A percentile compares a stretch with the other conserved stretches of the same genome.
Evolutionary conservation across 2,329 filamentous ascomycete species (phyloP).

Genomic region (Microcera coccophila): DNA sequence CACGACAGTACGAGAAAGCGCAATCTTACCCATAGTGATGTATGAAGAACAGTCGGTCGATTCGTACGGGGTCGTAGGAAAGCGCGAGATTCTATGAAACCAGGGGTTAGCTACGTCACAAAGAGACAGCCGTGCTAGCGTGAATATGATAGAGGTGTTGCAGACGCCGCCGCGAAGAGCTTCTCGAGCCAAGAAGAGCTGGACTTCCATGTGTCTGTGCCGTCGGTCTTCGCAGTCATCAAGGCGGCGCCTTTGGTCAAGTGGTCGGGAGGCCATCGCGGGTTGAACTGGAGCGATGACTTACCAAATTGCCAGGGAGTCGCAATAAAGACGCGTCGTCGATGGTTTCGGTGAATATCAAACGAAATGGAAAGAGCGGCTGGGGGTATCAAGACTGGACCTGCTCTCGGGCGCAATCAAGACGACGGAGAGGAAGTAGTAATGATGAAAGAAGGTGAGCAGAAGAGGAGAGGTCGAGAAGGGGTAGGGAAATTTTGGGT

Average conservation of each 20-base stretch:
- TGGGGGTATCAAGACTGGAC: slow-evolving; percentile 16
- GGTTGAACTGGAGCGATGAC: slow-evolving; percentile 24
- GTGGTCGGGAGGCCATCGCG: slow-evolving; percentile 7
- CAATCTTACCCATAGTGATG: slow-evolving; percentile 41
- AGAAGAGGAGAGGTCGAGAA: slow-evolving; percentile 20
- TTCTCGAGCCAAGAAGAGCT: slow-evolving; percentile 5
- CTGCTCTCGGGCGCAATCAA: slow-evolving; percentile 27
- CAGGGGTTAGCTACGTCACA: slow-evolving; percentile 26
- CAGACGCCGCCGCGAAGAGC: not conserved
- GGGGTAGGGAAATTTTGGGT: slow-evolving; percentile 31
- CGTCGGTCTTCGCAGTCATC: slow-evolving; percentile 3
- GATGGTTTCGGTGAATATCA: slow-evolving; percentile 29
- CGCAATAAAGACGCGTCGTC: slow-evolving; percentile 32
- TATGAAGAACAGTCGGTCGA: slow-evolving; percentile 37
- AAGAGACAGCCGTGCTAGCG: slow-evolving; percentile 22
- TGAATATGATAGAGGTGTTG: no score
- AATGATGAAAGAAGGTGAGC: slow-evolving; percentile 34
- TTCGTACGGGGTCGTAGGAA: slow-evolving; percentile 27
- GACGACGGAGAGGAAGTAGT: slow-evolving; percentile 33
- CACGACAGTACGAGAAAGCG: slow-evolving; percentile 25
- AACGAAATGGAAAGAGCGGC: slow-evolving; percentile 24
- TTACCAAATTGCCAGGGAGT: slow-evolving; percentile 26
- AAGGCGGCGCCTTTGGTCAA: slow-evolving; percentile 16
- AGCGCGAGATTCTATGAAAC: slow-evolving; percentile 25
- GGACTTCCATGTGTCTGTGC: no score